Evolutionary conservation across 2,329 filamentous ascomycete species (phyloP).

Genomic region (Pseudocercospora vitis): DNA sequence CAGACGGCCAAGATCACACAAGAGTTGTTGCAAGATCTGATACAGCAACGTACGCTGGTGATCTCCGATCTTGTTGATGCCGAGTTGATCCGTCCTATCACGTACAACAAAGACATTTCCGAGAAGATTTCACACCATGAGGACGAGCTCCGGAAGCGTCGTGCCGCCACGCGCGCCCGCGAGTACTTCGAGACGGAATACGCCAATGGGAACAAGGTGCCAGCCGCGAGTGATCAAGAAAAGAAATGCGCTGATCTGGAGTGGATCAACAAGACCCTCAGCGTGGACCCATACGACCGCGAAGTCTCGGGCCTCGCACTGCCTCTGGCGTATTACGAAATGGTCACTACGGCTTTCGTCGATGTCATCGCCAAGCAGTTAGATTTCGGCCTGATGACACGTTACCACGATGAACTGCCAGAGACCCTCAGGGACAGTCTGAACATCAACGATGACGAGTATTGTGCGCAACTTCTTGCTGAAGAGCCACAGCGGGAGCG

Average conservation of each 20-base stretch:
- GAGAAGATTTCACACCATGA: slow-evolving; percentile 26
- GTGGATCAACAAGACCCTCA: slow-evolving; percentile 45
- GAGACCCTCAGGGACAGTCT: slow-evolving; percentile 19
- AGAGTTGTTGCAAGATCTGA: slow-evolving; percentile 31
- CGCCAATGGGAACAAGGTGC: slow-evolving; percentile 22
- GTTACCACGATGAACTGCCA: slow-evolving; percentile 16
- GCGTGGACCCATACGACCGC: slow-evolving; percentile 57
- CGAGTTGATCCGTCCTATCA: slow-evolving; percentile 41
- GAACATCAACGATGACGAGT: slow-evolving; percentile 16
- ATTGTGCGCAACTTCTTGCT: slow-evolving; percentile 35
- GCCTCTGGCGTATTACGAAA: slow-evolving; percentile 67
- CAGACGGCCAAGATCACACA: slow-evolving; percentile 32
- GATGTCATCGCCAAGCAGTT: slow-evolving; percentile 48
- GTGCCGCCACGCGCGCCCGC: slow-evolving; percentile 31
- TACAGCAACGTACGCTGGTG: slow-evolving; percentile 32
- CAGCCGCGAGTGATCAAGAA: slow-evolving; percentile 30
- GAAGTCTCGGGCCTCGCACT: slow-evolving; percentile 65
- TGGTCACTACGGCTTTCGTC: slow-evolving; percentile 64
- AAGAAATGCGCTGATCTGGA: slow-evolving; percentile 34
- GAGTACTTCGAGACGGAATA: slow-evolving; percentile 34
- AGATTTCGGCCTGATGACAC: slow-evolving; percentile 26
- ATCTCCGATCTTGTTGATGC: slow-evolving; percentile 30
- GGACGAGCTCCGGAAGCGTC: slow-evolving; percentile 32
- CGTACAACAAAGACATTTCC: slow-evolving; percentile 33
- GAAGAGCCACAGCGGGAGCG: slow-evolving; percentile 38